Evolutionary conservation across 768 basidiomycete genomes (phyloP), one percentile per base, ranked within the genome.

Genomic region (Lactifluus echinatus): DNA sequence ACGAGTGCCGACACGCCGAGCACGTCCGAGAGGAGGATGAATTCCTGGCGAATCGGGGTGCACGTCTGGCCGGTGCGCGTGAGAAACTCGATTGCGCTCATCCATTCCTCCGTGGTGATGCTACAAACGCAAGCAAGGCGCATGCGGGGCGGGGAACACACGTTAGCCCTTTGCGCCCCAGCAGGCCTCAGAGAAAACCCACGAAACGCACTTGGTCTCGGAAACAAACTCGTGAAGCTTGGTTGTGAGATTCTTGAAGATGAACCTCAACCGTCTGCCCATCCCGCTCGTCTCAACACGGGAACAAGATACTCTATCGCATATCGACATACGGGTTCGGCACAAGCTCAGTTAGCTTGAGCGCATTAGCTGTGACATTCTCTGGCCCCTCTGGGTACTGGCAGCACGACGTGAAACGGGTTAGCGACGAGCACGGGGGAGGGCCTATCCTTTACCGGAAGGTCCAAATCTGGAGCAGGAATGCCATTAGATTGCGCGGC

Each of bases 91-190:
- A 93, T 84, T 1, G 87, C 75, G 17, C 76, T 69, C 85, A 84
- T 84, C 91, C 91, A 93, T 74, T 93, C 91, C 2, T 91, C 85
- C 1, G 82, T 86, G 17, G 89, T 89, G 50, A 93, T 69, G 56
- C 78, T 80, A 40, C 14, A 7, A n/a, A n/a, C n/a, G n/a, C n/a
- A n/a, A n/a, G n/a, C n/a, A n/a, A n/a, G n/a, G n/a, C n/a, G n/a
- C n/a, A n/a, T n/a, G n/a, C n/a, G n/a, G n/a, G n/a, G n/a, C n/a
- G n/a, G n/a, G n/a, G n/a, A n/a, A n/a, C n/a, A n/a, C n/a, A n/a
- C n/a, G n/a, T n/a, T n/a, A n/a, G n/a, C n/a, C n/a, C n/a, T n/a
- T n/a, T n/a, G n/a, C n/a, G n/a, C n/a, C n/a, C n/a, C n/a, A n/a
- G n/a, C 19, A n/a, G 17, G 1, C 34, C 34, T 34, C 15, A 7